These are phyloP conservation scores for Setaria viridis DNA, from an alignment of 202 grass and related monocot species.

Conservation along the genomic window DNA sequence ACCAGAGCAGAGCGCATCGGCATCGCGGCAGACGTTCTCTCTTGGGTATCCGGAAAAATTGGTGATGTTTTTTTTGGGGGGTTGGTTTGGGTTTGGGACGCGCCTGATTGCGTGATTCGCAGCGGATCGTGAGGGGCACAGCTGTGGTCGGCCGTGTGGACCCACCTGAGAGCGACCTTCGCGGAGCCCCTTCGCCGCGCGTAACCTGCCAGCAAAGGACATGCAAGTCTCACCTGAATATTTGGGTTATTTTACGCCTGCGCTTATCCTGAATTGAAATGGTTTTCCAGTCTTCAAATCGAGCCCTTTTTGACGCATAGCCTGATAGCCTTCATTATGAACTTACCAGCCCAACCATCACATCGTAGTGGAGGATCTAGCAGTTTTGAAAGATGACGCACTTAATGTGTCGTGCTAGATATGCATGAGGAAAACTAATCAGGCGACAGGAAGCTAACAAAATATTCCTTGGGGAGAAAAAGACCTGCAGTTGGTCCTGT, in stretches of 20 bases:
- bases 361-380: neutral
- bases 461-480: neutral
- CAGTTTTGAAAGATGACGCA: neutral
- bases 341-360: neutral
- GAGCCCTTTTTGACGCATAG: neutral
- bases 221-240: neutral
- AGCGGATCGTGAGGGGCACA: neutral
- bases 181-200: constrained; percentile 6
- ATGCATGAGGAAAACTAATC: neutral
- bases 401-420: neutral
- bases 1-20: neutral
- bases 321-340: neutral
- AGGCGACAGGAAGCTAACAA: neutral
- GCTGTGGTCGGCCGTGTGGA: neutral
- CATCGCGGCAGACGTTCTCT: neutral
- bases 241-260: neutral
- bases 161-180: constrained; percentile 14
- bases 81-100: neutral
- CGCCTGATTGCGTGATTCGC: constrained; percentile 17
- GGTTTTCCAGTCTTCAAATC: neutral
- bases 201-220: neutral
- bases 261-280: neutral
- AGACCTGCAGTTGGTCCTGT: neutral
- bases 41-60: neutral
- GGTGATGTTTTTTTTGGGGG: neutral